phyloP scores from a whole-genome alignment of 2,329 filamentous ascomycete species.

The Nannizziopsis barbatae region DNA sequence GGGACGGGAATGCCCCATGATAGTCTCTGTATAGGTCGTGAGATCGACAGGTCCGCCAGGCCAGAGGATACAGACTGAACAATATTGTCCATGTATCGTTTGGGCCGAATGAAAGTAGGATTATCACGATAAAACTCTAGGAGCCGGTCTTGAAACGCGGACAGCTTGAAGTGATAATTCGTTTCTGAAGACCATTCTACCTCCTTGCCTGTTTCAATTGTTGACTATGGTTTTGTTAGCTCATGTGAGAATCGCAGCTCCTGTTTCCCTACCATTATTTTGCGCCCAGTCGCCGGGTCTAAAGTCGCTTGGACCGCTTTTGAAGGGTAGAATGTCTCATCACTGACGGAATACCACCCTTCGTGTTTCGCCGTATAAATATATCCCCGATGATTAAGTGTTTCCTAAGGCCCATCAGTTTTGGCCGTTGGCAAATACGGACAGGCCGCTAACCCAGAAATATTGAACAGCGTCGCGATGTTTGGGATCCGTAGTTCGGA shows the following conservation, averaged over 20 bases:
- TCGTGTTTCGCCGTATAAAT: conserved; percentile 79
- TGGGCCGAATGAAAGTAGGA: conserved; percentile 64
- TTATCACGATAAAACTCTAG: conserved; percentile 70
- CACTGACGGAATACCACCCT: conserved; percentile 93
- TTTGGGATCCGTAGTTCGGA: conserved; percentile 75
- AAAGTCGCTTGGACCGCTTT: conserved; percentile 61
- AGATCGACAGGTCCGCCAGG: conserved; percentile 79
- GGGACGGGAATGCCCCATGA: conserved; percentile 86
- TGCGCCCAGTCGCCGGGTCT: conserved; percentile 69
- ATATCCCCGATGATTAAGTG: conserved; percentile 61
- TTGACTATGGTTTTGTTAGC: conserved; percentile 37
- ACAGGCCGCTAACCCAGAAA: conserved; percentile 56
- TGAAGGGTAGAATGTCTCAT: conserved; percentile 90
- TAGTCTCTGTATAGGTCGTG: conserved; percentile 64
- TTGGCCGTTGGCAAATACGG: not conserved
- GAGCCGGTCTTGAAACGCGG: conserved; percentile 65
- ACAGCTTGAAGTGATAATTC: conserved; percentile 92
- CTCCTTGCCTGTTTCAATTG: conserved; percentile 75
- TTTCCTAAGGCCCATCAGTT: conserved; percentile 34
- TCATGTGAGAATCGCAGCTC: not conserved
- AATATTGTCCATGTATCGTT: conserved; percentile 63
- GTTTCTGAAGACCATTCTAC: conserved; percentile 90
- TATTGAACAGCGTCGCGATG: conserved; percentile 78
- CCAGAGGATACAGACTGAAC: conserved; percentile 63
- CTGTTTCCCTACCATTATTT: conserved; percentile 52